Percentiles rank a stretch among this genome's conserved stretches.
Evolutionary conservation across 306 rosid genomes (phyloP).

Genomic region (Castanea crenata): DNA sequence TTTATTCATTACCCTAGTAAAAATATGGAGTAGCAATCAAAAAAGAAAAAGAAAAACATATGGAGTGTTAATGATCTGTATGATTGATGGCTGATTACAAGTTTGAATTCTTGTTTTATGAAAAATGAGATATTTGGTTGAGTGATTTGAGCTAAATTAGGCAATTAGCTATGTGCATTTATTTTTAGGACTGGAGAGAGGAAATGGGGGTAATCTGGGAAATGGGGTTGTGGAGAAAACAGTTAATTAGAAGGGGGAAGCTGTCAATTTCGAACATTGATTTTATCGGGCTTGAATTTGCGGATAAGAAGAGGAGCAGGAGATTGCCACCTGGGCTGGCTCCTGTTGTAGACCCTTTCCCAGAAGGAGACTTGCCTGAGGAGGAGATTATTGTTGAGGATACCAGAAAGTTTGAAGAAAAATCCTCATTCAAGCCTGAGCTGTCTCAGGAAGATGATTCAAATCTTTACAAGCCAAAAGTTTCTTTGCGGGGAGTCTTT

Average conservation of each 20-base stretch:
- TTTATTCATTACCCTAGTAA: background rate
- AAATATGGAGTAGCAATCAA: no score
- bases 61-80: background rate
- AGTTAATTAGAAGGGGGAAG: conserved; percentile 45
- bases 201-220: conserved; percentile 22
- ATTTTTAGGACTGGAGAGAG: conserved; percentile 40
- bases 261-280: conserved; percentile 73
- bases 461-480: conserved; percentile 78
- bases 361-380: conserved; percentile 47
- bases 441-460: conserved; percentile 42
- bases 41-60: background rate
- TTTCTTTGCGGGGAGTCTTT: conserved; percentile 93
- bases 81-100: background rate
- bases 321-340: conserved; percentile 77
- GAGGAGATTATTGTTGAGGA: conserved; percentile 88
- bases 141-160: conserved; percentile 27
- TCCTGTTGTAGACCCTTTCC: conserved; percentile 67
- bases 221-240: conserved; percentile 18
- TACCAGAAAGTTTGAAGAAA: conserved; percentile 46
- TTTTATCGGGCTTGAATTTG: conserved; percentile 80
- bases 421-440: conserved; percentile 28
- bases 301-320: conserved; percentile 67
- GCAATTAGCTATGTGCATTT: conserved; percentile 10
- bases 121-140: background rate
- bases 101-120: background rate